Evolutionary conservation across 805 yeast species (phyloP), one percentile per base, ranked within the genome.

Genomic region (Candida tallmaniae): DNA sequence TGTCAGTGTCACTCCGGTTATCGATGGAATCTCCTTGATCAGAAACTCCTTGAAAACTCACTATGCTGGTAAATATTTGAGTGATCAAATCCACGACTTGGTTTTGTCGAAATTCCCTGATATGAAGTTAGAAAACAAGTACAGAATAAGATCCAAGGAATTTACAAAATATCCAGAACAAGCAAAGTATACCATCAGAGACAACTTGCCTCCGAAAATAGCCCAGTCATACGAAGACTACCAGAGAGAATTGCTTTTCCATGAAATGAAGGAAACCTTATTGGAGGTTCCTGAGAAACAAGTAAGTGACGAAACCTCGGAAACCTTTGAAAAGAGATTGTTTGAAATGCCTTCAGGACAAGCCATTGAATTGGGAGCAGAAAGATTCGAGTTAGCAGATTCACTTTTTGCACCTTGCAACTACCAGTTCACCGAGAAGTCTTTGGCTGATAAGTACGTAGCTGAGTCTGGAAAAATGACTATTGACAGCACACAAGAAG

Each of bases 271-370:
- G 50, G 95, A 87, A 56, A 66, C 83, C 2, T 45, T 80, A 36
- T 52, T 82, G 30, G 79, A 74, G 46, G 75, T 74, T 14, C 78
- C 77, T 2, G 70, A 74, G 26, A 53, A 60, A 34, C 52, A 56
- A 34, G 40, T 54, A 20, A 47, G 39, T 15, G 45, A 45, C 20
- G 39, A 44, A 21, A 43, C 32, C 19, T 36, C 48, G 4, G 54
- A 50, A 33, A 21, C 50, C 4, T 52, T 46, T 24, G 24, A 36
- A 11, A 40, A 62, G 28, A 52, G 88, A 44, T 57, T 70, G 19
- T 81, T 80, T 51, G 95, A 87, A 58, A 63, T 85, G 11, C 90
- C 94, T 12, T 76, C 82, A 48, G 94, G 94, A 1, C 79, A 81
- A 45, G 68, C 74, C 19, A 52, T 83, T 12, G 76, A 77, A 28